These are phyloP conservation scores for Mimosa pudica DNA, from an alignment of 306 rosid species.

Conservation along the genomic window DNA sequence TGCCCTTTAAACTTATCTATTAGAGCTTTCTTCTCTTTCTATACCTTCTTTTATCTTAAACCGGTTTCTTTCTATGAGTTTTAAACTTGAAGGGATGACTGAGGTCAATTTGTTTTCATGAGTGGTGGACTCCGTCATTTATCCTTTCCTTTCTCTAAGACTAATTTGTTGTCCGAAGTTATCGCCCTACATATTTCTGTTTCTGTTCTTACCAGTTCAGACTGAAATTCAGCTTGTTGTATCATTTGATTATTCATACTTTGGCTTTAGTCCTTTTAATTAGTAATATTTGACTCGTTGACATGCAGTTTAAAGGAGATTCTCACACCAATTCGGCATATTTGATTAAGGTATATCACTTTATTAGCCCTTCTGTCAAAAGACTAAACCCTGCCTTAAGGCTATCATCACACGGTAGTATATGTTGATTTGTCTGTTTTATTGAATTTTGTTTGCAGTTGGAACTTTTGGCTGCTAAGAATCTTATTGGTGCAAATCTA, in stretches of 20 bases:
- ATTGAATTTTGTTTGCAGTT: constrained; percentile 56
- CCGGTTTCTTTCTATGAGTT: not conserved
- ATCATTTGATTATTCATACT: constrained; percentile 3
- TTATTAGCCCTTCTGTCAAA: constrained; percentile 3
- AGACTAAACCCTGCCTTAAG: constrained; percentile 20
- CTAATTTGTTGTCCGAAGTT: not conserved
- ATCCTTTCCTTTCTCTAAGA: not conserved
- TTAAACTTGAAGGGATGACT: constrained; percentile 9
- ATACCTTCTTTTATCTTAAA: not conserved
- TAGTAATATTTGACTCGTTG: constrained; percentile 73
- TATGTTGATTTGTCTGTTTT: constrained; percentile 21
- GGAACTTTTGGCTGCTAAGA: constrained; percentile 97
- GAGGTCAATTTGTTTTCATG: constrained; percentile 4
- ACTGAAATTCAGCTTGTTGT: constrained; percentile 3
- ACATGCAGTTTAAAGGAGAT: constrained; percentile 78
- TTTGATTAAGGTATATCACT: constrained; percentile 71
- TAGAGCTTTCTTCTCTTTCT: not conserved
- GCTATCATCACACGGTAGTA: constrained; percentile 15
- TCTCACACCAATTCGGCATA: constrained; percentile 66
- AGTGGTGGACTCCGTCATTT: not conserved
- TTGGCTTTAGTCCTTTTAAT: constrained; percentile 33
- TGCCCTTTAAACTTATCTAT: not conserved
- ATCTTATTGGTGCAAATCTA: constrained; percentile 87
- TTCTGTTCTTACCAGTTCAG: constrained; percentile 7
- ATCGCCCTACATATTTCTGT: not conserved